Evolutionary conservation across 768 basidiomycete species (phyloP).

Genomic region (Collybia nuda): DNA sequence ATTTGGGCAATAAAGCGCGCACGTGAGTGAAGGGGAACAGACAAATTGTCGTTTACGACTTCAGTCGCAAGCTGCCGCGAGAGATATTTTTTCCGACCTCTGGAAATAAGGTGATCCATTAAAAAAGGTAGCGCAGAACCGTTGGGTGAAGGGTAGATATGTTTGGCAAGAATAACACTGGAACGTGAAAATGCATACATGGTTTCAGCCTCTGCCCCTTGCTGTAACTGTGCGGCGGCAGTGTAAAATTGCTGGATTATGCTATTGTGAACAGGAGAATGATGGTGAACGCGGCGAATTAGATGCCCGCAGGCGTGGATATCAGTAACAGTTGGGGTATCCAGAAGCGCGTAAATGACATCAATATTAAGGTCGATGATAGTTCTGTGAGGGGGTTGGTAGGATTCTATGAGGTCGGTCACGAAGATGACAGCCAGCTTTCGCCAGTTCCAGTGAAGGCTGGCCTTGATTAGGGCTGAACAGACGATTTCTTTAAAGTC

Average conservation of each 20-base stretch:
- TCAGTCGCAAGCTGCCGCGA: slow-evolving; percentile 51
- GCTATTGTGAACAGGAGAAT: slow-evolving; percentile 38
- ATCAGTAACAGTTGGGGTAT: slow-evolving; percentile 30
- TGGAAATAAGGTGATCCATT: slow-evolving; percentile 41
- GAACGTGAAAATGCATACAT: slow-evolving; percentile 50
- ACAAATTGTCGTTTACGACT: slow-evolving; percentile 37
- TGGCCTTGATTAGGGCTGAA: slow-evolving; percentile 48
- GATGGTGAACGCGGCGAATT: slow-evolving; percentile 35
- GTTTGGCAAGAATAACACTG: slow-evolving; percentile 23
- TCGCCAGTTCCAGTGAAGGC: slow-evolving; percentile 56
- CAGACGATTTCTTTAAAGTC: slow-evolving; percentile 49
- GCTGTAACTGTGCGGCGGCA: slow-evolving; percentile 27
- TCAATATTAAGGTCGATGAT: slow-evolving; percentile 39
- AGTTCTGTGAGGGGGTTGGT: slow-evolving; percentile 13
- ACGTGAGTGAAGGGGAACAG: slow-evolving; percentile 44
- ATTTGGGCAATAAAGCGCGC: slow-evolving; percentile 45
- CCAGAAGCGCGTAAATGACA: slow-evolving; percentile 40
- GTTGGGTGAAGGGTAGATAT: slow-evolving; percentile 50
- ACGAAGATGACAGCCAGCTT: slow-evolving; percentile 40
- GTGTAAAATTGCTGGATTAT: slow-evolving; percentile 49
- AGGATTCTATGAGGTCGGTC: slow-evolving; percentile 20
- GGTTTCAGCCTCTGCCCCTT: slow-evolving; percentile 33
- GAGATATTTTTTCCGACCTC: slow-evolving; percentile 40
- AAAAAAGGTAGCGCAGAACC: slow-evolving; percentile 49
- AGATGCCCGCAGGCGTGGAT: slow-evolving; percentile 40